A percentile compares a stretch with the other conserved stretches of the same genome.
Evolutionary conservation across 345 rosid genomes (phyloP).

Genomic region (Rubroshorea leprosula): DNA sequence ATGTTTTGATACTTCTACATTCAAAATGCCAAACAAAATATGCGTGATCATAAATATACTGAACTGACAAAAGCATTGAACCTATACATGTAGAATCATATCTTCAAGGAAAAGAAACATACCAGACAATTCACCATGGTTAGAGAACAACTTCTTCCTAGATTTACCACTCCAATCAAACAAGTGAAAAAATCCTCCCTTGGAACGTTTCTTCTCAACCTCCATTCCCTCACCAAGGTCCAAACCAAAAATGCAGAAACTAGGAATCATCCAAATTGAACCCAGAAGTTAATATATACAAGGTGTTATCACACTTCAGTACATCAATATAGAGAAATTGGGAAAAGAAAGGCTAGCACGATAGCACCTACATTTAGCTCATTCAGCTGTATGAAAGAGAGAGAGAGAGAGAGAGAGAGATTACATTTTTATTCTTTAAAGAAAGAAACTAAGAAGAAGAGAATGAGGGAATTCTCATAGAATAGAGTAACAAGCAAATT

Average conservation of each 20-base stretch:
- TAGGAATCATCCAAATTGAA: not conserved
- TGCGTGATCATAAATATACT: not conserved
- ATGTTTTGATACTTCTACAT: constrained; percentile 37
- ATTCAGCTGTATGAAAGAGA: constrained; percentile 10
- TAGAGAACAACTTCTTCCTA: constrained; percentile 61
- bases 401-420: too few species aligned
- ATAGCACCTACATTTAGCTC: constrained; percentile 19
- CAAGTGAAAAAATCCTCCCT: constrained; percentile 62
- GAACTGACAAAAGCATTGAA: too few species aligned
- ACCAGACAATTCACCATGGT: constrained; percentile 33
- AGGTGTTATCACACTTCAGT: not conserved
- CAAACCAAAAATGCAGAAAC: constrained; percentile 11
- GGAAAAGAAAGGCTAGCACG: not conserved
- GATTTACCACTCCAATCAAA: constrained; percentile 93
- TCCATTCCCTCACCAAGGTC: constrained; percentile 47
- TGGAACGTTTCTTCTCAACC: constrained; percentile 58
- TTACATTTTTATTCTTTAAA: constrained; percentile 1
- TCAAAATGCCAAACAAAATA: constrained; percentile 5
- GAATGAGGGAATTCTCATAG: not conserved
- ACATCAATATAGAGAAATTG: constrained; percentile 3
- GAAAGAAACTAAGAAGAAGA: not conserved
- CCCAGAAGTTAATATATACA: too few species aligned
- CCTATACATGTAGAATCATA: not conserved
- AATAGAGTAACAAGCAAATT: not conserved
- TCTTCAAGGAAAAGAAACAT: not conserved